Evolutionary conservation across 2,329 filamentous ascomycete genomes (phyloP).

Genomic region (Fusarium sp.): DNA sequence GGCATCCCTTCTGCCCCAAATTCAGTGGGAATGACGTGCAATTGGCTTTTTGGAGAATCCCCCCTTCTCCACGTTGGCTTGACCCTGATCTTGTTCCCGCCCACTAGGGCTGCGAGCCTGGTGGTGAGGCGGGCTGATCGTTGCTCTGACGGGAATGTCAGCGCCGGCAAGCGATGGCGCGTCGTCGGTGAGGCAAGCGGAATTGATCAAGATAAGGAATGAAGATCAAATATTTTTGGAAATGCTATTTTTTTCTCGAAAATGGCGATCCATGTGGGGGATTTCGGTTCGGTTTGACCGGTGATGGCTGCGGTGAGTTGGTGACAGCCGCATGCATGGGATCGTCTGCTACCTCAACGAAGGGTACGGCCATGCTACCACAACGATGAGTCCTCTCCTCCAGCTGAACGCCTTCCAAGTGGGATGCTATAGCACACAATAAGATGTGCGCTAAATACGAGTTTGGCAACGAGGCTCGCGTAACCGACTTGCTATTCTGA

Average conservation of each 20-base stretch:
- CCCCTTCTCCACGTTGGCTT: constrained; percentile 31
- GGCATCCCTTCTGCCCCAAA: constrained; percentile 23
- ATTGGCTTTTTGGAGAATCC: constrained; percentile 30
- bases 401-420: constrained; percentile 3
- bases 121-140: constrained; percentile 41
- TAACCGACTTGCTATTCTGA: not conserved
- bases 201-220: constrained; percentile 26
- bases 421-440: constrained; percentile 8
- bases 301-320: constrained; percentile 10
- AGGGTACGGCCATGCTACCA: constrained; percentile 9
- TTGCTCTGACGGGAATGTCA: constrained; percentile 34
- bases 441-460: constrained; percentile 15
- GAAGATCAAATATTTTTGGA: constrained; percentile 37
- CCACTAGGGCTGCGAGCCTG: constrained; percentile 13
- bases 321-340: constrained; percentile 16
- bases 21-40: constrained; percentile 12
- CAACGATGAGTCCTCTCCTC: constrained; percentile 3
- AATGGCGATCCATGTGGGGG: constrained; percentile 23
- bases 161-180: constrained; percentile 36
- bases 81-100: constrained; percentile 26
- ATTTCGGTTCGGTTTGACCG: constrained; percentile 8
- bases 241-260: constrained; percentile 38
- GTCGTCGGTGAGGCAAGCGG: constrained; percentile 28
- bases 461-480: not conserved
- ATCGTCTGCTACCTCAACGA: constrained; percentile 18